phyloP scores from a whole-genome alignment of 139 green algal genomes.

The Micromonas pusilla region DNA sequence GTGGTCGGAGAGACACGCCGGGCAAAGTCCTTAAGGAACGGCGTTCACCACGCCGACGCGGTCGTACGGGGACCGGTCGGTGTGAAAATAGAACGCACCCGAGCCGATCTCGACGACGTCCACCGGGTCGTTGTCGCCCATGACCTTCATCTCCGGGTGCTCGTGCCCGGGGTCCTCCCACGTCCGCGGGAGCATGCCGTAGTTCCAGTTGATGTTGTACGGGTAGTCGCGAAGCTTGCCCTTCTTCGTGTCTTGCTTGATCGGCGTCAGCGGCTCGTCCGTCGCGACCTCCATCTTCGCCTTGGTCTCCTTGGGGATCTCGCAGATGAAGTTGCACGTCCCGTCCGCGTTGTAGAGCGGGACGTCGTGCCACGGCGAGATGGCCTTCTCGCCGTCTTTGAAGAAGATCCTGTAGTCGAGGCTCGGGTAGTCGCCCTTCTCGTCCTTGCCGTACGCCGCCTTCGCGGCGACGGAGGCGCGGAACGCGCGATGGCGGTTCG shows the following conservation, averaged over 20 bases:
- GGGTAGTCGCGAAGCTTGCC: conserved; percentile 98
- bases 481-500: background rate
- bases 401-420: conserved; percentile 84
- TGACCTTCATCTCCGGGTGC: conserved; percentile 55
- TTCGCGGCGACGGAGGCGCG: no score
- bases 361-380: conserved; percentile 97
- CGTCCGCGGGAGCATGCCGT: conserved; percentile 96
- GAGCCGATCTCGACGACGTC: conserved; percentile 96
- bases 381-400: conserved; percentile 49
- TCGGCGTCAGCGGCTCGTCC: conserved; percentile 85
- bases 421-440: conserved; percentile 19
- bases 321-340: conserved; percentile 88
- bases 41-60: no score
- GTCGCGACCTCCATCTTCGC: conserved; percentile 99
- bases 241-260: conserved; percentile 99
- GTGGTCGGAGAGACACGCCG: no score
- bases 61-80: no score
- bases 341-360: conserved; percentile 80
- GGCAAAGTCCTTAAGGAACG: no score
- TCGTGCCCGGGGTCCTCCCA: conserved; percentile 82
- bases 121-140: conserved; percentile 96
- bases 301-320: conserved; percentile 96
- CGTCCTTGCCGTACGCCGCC: background rate
- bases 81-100: no score
- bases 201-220: conserved; percentile 99